Base-by-base conservation (phyloP, 768 basidiomycete genomes). In the Symmetrospora coprosmae region DNA sequence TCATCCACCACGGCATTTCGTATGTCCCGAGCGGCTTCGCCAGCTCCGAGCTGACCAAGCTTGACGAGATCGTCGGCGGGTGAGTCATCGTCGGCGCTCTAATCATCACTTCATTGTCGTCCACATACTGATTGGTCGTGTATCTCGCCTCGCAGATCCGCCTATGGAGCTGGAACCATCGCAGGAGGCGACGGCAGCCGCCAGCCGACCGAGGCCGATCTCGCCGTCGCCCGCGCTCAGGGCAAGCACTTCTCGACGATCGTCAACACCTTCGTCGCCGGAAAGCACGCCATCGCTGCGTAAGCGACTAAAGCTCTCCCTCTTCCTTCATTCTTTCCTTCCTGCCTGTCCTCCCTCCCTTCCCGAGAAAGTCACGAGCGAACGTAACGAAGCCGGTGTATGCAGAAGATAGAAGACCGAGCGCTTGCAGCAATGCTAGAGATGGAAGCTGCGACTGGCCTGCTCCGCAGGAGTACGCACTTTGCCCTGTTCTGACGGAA, bases 91-190 rank as follows among this genome's bases (percentile, higher is more conserved):
- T n/a, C n/a, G n/a, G n/a, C n/a, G n/a, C n/a, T n/a, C n/a, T n/a
- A n/a, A n/a, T n/a, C n/a, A n/a, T n/a, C n/a, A n/a, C n/a, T 82
- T 16, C 79, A 84, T 30, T 86, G 81, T 80, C 85, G 85, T 23
- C 21, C 48, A 39, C 82, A 84, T 25, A 83, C 71, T 7, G 45
- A 19, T 46, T 23, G n/a, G n/a, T n/a, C n/a, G n/a, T n/a, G 16
- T 39, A 19, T n/a, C 6, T 45, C 6, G 37, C 9, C 34, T 25
- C 17, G 53, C 21, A 33, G 37, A 4, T 60, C 48, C 39, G 59
- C 55, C 5, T 51, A 51, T 23, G 59, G 48, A 23, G 50, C 48
- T 14, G 50, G 59, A 19, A 71, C 71, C 37, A 64, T 72, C 50
- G 71, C 73, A 38, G 64, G 43, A 50, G 60, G 64, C 43, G 68